A percentile compares a stretch with the other conserved stretches of the same genome.
phyloP scores from a whole-genome alignment of 805 yeast genomes.

The Groenewaldozyma tartarivorans region DNA sequence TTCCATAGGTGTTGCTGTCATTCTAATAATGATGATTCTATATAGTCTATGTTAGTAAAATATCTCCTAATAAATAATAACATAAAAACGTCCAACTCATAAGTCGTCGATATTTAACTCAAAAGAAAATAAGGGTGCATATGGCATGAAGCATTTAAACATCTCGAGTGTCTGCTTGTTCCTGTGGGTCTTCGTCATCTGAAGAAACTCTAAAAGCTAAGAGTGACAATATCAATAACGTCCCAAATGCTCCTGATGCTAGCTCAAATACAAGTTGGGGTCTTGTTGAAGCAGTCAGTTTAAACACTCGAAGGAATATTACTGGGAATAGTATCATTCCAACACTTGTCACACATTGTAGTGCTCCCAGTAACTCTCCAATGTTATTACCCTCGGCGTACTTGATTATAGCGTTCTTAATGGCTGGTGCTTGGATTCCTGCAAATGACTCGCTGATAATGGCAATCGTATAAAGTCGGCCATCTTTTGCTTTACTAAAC shows the following conservation, averaged over 20 bases:
- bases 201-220: neutral
- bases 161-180: no score
- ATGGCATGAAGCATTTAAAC: no score
- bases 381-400: slow-evolving; percentile 16
- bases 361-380: slow-evolving; percentile 21
- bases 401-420: slow-evolving; percentile 19
- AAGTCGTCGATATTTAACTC: no score
- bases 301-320: slow-evolving; percentile 12
- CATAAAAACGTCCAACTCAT: no score
- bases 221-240: slow-evolving; percentile 4
- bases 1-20: no score
- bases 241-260: slow-evolving; percentile 10
- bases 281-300: slow-evolving; percentile 12
- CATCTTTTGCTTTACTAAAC: slow-evolving; percentile 16
- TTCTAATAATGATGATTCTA: no score
- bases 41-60: no score
- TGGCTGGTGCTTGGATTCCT: slow-evolving; percentile 16
- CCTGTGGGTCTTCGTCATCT: no score
- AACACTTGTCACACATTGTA: slow-evolving; percentile 15
- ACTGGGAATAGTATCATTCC: slow-evolving; percentile 16
- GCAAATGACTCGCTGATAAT: slow-evolving; percentile 15
- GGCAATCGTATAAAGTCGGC: slow-evolving; percentile 8
- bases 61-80: no score
- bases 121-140: no score
- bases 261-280: slow-evolving; percentile 17